These are phyloP conservation scores for Lactuca sativa DNA, from an alignment of 129 eudicot species.

Conservation along the genomic window DNA sequence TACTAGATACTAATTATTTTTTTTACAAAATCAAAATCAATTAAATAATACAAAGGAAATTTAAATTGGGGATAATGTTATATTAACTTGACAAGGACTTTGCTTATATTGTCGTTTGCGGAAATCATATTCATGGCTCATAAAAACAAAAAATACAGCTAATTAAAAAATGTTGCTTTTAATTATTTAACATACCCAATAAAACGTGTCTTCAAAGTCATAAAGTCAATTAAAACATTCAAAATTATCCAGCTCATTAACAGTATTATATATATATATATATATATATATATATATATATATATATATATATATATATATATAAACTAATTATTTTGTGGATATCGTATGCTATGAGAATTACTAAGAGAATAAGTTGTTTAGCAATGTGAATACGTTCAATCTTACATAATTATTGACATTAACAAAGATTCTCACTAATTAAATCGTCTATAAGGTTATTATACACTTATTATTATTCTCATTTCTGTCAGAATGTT, in stretches of 20 bases:
- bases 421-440: no score
- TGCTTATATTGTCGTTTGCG: slow-evolving; percentile 30
- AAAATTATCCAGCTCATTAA: not conserved
- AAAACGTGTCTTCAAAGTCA: slow-evolving; percentile 22
- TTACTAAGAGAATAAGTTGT: no score
- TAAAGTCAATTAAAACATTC: slow-evolving; percentile 21
- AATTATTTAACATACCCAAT: slow-evolving; percentile 11
- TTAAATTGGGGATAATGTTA: slow-evolving; percentile 4
- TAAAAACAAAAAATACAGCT: slow-evolving; percentile 25
- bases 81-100: slow-evolving; percentile 22
- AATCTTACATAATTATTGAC: no score
- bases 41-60: slow-evolving; percentile 3
- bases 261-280: not conserved
- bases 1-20: not conserved
- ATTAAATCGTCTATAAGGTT: no score
- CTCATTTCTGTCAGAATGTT: no score
- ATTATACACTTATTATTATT: no score
- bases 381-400: no score
- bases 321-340: no score
- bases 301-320: no score
- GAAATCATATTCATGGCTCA: slow-evolving; percentile 18
- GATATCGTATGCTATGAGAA: no score
- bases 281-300: no score
- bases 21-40: not conserved
- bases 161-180: not conserved